Conservation (phyloP, 441 rosid species). For the Corymbia calophylla region DNA sequence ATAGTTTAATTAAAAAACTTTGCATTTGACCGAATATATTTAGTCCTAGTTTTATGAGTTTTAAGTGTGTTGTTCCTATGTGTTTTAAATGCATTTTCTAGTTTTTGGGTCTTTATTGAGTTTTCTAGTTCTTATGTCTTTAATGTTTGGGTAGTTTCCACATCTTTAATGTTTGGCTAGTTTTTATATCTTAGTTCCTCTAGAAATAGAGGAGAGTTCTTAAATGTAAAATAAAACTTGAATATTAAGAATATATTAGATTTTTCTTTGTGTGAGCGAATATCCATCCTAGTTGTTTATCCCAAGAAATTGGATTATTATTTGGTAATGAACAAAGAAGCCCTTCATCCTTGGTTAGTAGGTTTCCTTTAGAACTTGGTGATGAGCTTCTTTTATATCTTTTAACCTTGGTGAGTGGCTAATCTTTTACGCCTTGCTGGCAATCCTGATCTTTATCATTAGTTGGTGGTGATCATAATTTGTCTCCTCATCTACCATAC, state of each 20-base stretch:
- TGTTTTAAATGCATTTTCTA: background rate
- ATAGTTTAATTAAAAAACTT: background rate
- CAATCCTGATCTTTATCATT: background rate
- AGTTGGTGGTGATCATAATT: background rate
- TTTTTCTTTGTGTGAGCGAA: background rate
- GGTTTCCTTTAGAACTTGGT: no score
- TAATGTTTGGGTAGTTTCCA: background rate
- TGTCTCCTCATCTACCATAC: background rate
- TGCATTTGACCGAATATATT: background rate
- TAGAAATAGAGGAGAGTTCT: background rate
- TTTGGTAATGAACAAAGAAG: background rate
- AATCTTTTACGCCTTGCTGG: background rate
- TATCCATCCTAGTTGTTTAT: no score
- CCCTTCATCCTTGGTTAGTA: background rate
- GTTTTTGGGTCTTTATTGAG: background rate
- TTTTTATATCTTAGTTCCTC: background rate
- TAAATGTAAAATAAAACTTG: background rate
- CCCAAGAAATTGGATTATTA: background rate
- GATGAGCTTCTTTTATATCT: background rate
- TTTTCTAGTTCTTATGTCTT: background rate
- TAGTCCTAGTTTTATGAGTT: background rate
- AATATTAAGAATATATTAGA: background rate
- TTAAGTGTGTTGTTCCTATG: background rate
- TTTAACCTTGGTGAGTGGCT: background rate
- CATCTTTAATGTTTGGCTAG: background rate